Base-by-base conservation (phyloP, 2,329 filamentous ascomycete species). In the Remersonia thermophila region DNA sequence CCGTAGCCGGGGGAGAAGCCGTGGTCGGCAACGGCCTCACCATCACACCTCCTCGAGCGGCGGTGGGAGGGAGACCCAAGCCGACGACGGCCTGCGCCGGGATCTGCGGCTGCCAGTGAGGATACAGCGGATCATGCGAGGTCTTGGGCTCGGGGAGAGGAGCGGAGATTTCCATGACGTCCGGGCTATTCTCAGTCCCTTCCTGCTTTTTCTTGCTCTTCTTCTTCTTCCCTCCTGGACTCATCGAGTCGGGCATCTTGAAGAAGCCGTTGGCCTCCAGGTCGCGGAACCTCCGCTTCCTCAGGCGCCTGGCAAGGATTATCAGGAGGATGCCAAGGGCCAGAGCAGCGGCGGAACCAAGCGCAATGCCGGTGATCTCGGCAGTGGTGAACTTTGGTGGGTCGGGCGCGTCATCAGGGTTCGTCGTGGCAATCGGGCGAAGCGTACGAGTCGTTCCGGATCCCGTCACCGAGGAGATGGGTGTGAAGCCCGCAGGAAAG, bases 331-430 rank as follows among this genome's bases (percentile, higher is more conserved):
- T 47, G 5, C 63, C 67, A 13, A 78, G 46, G 4, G 63, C 53
- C 3, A 66, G 56, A 2, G 64, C 65, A 4, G 66, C 68, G 4
- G 65, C 61, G 9, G 65, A 59, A 5, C 72, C 77, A 3, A 75
- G 59, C 1, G 66, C 60, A 40, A 81, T 74, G 6, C 75, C 77
- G 13, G 65, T 66, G 32, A 79, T 63, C 42, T 76, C 69, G 3
- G 55, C 56, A 6, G 57, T 59, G 20, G 43, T 57, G 11, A 61
- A 52, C 28, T 38, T 26, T 13, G 40, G 35, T n/a, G 30, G 37
- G 7, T 26, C 18, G 3, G 32, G 29, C 3, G 36, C 14, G 3
- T 33, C 13, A n/a, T 29, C 31, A 2, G 33, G 23, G 11, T 36
- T 27, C 7, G 44, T 25, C 2, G 33, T 27, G 10, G 37, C 32